Conservation (phyloP, 164 flowering plant genomes). For the Pachysandra terminalis region DNA sequence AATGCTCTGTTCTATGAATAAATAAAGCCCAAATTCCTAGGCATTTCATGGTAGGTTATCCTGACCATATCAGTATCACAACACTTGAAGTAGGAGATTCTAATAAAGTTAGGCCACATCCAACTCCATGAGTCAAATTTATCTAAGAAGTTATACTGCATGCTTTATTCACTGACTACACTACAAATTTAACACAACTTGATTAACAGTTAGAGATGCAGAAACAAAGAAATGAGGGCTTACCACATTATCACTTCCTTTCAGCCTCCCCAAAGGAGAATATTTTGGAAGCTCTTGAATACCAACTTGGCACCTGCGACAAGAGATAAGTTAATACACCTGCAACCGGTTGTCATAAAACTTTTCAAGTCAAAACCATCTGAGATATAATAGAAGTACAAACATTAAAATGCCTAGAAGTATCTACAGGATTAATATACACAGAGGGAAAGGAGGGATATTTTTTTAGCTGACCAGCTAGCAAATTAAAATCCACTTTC, state of each 20-base stretch:
- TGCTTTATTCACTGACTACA: background rate
- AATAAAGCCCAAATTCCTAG: too few relatives aligned
- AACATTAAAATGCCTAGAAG: too few relatives aligned
- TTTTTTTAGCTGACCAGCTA: too few relatives aligned
- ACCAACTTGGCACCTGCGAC: conserved; percentile 78
- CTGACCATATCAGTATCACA: too few relatives aligned
- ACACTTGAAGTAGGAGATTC: too few relatives aligned
- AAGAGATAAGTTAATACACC: background rate
- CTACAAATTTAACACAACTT: background rate
- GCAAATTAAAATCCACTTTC: too few relatives aligned
- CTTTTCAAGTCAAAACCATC: background rate
- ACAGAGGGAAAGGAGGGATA: background rate
- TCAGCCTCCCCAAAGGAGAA: conserved; percentile 78
- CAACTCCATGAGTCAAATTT: background rate
- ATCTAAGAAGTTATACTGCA: too few relatives aligned
- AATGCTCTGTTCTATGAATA: too few relatives aligned
- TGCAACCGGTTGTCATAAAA: background rate
- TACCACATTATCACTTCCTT: conserved; percentile 94
- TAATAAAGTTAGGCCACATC: too few relatives aligned
- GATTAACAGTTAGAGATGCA: background rate
- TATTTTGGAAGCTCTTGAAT: conserved; percentile 71
- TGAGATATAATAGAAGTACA: background rate
- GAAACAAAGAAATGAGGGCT: background rate
- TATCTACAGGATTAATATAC: too few relatives aligned
- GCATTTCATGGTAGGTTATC: too few relatives aligned